Conservation (phyloP, 176 grass and related monocot species). For the Metroxylon sagu region DNA sequence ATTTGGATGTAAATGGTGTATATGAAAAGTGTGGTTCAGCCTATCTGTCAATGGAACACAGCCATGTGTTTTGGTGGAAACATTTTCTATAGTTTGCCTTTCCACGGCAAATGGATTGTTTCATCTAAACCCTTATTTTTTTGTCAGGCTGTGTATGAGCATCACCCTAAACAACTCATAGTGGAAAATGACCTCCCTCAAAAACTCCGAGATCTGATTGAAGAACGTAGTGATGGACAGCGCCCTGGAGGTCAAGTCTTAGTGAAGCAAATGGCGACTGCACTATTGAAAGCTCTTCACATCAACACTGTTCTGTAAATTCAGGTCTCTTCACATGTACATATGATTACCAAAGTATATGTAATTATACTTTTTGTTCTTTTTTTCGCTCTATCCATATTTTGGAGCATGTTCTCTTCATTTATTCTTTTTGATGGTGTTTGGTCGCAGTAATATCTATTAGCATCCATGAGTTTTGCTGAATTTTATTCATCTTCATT, state of each 20-base stretch:
- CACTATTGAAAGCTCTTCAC: slow-evolving; percentile 80
- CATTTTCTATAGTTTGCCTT: too few species aligned
- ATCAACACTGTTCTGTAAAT: slow-evolving; percentile 97
- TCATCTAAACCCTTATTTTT: slow-evolving; percentile 3
- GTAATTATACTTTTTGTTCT: slow-evolving; percentile 8
- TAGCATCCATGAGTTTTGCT: too few species aligned
- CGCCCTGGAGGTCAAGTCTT: slow-evolving; percentile 79
- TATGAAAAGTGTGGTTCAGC: too few species aligned
- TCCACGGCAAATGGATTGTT: too few species aligned
- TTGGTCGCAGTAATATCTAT: too few species aligned
- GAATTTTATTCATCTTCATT: too few species aligned
- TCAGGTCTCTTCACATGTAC: slow-evolving; percentile 9
- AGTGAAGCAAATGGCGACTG: slow-evolving; percentile 99
- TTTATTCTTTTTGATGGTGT: too few species aligned
- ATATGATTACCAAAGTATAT: slow-evolving; percentile 16
- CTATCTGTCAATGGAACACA: too few species aligned
- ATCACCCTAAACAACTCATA: slow-evolving; percentile 98
- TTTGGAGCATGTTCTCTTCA: not conserved
- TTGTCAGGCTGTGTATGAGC: slow-evolving; percentile 90
- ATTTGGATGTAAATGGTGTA: too few species aligned
- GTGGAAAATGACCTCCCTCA: slow-evolving; percentile 96
- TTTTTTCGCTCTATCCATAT: slow-evolving; percentile 4
- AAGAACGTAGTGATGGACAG: slow-evolving; percentile 86
- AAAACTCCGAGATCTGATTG: slow-evolving; percentile 93
- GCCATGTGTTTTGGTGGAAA: too few species aligned